These are phyloP conservation scores for Brettanomyces bruxellensis DNA, from an alignment of 805 yeast species.

Conservation along the genomic window DNA sequence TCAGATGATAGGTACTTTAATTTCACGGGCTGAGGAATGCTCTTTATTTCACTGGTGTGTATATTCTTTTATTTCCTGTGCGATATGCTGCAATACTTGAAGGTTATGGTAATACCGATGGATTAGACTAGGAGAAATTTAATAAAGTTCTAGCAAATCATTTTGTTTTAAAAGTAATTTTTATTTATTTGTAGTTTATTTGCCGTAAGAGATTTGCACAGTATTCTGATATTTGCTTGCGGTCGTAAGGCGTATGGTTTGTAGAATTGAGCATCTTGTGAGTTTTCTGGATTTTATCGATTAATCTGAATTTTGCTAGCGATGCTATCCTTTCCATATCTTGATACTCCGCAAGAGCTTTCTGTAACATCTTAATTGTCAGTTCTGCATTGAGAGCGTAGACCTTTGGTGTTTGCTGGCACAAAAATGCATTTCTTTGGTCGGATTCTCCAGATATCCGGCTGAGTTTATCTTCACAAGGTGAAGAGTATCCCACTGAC, in stretches of 20 bases:
- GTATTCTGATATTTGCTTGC: conserved; percentile 1
- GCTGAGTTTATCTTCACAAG: conserved; percentile 6
- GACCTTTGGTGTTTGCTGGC: background rate
- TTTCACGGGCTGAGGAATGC: too few species aligned
- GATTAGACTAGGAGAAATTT: background rate
- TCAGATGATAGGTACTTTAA: too few species aligned
- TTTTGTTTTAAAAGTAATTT: background rate
- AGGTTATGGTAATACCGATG: too few species aligned
- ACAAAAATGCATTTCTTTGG: background rate
- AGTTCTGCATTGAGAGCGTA: too few species aligned
- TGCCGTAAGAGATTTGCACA: background rate
- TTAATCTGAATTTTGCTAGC: background rate
- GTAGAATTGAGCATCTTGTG: background rate
- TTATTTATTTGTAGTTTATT: background rate
- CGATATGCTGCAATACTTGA: too few species aligned
- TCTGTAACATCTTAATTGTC: conserved; percentile 3
- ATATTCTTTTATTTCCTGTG: too few species aligned
- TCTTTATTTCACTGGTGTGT: too few species aligned
- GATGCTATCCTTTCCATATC: background rate
- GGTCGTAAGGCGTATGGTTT: background rate
- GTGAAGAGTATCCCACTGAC: conserved; percentile 3
- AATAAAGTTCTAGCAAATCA: conserved; percentile 1
- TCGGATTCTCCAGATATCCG: background rate
- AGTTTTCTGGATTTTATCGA: background rate
- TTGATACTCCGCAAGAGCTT: background rate